Conservation (phyloP, 805 yeast genomes). For the Pichia membranifaciens region DNA sequence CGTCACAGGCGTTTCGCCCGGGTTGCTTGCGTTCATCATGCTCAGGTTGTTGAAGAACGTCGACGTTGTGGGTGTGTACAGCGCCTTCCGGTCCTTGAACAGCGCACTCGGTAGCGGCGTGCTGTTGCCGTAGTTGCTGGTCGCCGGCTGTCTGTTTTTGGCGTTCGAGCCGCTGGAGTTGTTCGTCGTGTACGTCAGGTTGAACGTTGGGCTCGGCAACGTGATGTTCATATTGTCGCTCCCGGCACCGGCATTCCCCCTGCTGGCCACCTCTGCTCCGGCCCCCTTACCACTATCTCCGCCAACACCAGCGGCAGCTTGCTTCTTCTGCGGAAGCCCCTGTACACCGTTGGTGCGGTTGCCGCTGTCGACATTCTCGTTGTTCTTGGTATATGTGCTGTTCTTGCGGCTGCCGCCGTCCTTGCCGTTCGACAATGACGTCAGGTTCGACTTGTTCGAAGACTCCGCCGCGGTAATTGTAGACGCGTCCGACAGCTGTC, state of each 20-base stretch:
- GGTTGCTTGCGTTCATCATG: slow-evolving; percentile 6
- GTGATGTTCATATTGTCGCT: background rate
- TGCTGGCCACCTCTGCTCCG: background rate
- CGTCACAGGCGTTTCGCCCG: slow-evolving; percentile 8
- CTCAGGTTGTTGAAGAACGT: slow-evolving; percentile 17
- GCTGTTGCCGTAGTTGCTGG: background rate
- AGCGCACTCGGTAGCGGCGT: slow-evolving; percentile 8
- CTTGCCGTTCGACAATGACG: background rate
- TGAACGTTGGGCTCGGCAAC: slow-evolving; percentile 8
- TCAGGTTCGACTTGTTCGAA: slow-evolving; percentile 7
- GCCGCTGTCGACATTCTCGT: background rate
- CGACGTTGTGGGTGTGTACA: slow-evolving; percentile 8
- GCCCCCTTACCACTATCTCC: background rate
- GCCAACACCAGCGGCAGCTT: background rate
- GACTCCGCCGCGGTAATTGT: slow-evolving; percentile 12
- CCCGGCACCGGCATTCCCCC: background rate
- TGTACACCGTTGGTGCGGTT: too few relatives aligned
- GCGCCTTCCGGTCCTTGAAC: slow-evolving; percentile 6
- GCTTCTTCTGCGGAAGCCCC: background rate
- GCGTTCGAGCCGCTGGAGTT: slow-evolving; percentile 7
- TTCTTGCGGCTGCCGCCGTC: background rate
- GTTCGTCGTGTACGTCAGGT: slow-evolving; percentile 10
- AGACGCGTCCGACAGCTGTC: slow-evolving; percentile 33
- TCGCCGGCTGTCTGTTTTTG: slow-evolving; percentile 11
- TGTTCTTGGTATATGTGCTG: background rate